phyloP scores from a whole-genome alignment of 306 rosid species.

The Calophaca sinica region DNA sequence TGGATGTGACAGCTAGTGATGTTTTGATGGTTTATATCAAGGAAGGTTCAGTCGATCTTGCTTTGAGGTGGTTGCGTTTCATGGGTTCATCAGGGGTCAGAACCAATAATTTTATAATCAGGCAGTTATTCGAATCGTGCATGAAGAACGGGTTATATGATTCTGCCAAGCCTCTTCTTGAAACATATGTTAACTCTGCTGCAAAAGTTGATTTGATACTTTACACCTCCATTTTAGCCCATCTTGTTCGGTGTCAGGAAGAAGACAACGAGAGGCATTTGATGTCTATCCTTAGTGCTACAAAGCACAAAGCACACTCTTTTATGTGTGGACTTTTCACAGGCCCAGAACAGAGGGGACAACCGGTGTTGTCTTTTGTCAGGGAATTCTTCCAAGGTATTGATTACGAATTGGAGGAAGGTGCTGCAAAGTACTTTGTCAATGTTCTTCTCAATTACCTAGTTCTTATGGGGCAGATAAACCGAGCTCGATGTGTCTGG shows the following conservation, averaged over 20 bases:
- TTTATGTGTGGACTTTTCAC: constrained; percentile 95
- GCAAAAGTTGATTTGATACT: constrained; percentile 94
- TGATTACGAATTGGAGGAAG: constrained; percentile 95
- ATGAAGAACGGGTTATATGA: constrained; percentile 85
- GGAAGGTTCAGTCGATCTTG: constrained; percentile 91
- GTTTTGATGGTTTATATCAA: constrained; percentile 92
- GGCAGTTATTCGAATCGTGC: constrained; percentile 94
- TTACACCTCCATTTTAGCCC: constrained; percentile 90
- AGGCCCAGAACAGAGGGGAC: constrained; percentile 85
- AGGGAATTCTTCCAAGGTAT: constrained; percentile 89
- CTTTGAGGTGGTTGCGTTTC: constrained; percentile 91
- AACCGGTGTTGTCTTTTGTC: constrained; percentile 82
- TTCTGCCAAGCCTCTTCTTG: constrained; percentile 90
- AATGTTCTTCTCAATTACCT: constrained; percentile 96
- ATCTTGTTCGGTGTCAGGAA: constrained; percentile 94
- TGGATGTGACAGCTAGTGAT: constrained; percentile 94
- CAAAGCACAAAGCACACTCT: constrained; percentile 82
- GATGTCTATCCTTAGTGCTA: constrained; percentile 87
- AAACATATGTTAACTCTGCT: constrained; percentile 81
- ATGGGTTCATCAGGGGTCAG: constrained; percentile 94
- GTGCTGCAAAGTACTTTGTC: constrained; percentile 87
- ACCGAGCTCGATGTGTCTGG: constrained; percentile 94
- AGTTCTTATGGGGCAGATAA: constrained; percentile 95
- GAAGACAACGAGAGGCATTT: constrained; percentile 86
- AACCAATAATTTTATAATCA: constrained; percentile 85